These are phyloP conservation scores for Hemileccinum impolitum DNA, from an alignment of 768 basidiomycete species.

Conservation along the genomic window DNA sequence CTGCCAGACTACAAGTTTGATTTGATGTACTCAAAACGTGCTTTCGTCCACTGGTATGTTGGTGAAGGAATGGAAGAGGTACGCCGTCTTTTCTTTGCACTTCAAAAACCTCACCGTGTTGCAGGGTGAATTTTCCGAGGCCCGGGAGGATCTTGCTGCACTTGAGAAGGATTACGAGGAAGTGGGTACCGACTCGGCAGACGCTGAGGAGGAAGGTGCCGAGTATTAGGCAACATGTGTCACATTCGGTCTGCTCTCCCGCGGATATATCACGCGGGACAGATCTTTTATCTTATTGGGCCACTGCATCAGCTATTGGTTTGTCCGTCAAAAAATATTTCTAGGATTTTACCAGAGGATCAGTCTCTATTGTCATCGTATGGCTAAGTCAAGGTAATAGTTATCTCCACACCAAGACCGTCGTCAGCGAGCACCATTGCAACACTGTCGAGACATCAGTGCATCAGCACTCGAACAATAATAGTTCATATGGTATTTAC, in stretches of 20 bases:
- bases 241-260: not conserved
- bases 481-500: constrained; percentile 35
- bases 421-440: constrained; percentile 29
- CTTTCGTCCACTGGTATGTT: constrained; percentile 92
- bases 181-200: constrained; percentile 75
- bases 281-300: constrained; percentile 6
- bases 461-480: constrained; percentile 2
- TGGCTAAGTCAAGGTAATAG: constrained; percentile 3
- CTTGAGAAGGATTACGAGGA: constrained; percentile 96
- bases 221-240: constrained; percentile 42
- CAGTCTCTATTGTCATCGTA: too few species aligned
- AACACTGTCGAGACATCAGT: constrained; percentile 15
- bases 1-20: constrained; percentile 92
- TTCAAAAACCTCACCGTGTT: constrained; percentile 8
- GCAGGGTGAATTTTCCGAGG: constrained; percentile 97
- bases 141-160: constrained; percentile 96
- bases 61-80: constrained; percentile 99
- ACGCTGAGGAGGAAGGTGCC: constrained; percentile 58
- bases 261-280: constrained; percentile 4
- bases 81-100: constrained; percentile 9
- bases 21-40: constrained; percentile 94
- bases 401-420: constrained; percentile 39
- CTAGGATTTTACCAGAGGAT: not conserved
- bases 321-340: constrained; percentile 3
- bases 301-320: constrained; percentile 12